Evolutionary conservation across 2,329 filamentous ascomycete genomes (phyloP), one percentile per base, ranked within the genome.

Genomic region (Diaporthe vaccinii): DNA sequence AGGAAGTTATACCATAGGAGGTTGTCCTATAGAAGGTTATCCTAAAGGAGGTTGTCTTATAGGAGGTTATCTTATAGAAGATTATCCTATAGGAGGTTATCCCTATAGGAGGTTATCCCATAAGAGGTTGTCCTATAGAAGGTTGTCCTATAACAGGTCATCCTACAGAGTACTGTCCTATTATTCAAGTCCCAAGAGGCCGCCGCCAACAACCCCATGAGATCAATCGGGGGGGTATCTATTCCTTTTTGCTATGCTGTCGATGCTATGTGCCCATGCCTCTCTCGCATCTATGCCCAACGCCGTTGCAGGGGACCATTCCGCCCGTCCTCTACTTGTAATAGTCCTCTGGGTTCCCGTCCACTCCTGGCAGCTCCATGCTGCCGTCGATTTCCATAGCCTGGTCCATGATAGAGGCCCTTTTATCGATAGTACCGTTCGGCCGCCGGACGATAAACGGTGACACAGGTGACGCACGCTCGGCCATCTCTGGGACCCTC

Each of bases 371-470:
- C 34, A 69, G 34, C 49, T 75, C 75, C 75, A 73, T 31, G 39
- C 36, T 73, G 31, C 70, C 69, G 55, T 76, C 75, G 20, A 77
- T 73, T 25, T 74, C 76, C 75, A 76, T 76, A 25, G 74, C 71
- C 68, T 65, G 73, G 15, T 76, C 75, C 72, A 76, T 73, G 10
- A 73, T 74, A 6, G 74, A 76, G 9, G 44, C 68, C 22, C 71
- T 58, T 12, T 77, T 76, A 51, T 77, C 74, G 34, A 73, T 20
- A 15, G 72, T 46, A 12, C 74, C 70, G 25, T 74, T 75, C 12
- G 72, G 74, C 46, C 74, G 74, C 51, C 76, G 76, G 10, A 74
- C 76, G 22, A 77, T 65, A 9, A 76, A 77, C 8, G 74, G 74
- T 41, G 75, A 70, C 67, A 67, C 59, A 14, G 71, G 75, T 14